These are phyloP conservation scores for Bipolaris cookei DNA, from an alignment of 2,329 filamentous ascomycete species.

Conservation along the genomic window DNA sequence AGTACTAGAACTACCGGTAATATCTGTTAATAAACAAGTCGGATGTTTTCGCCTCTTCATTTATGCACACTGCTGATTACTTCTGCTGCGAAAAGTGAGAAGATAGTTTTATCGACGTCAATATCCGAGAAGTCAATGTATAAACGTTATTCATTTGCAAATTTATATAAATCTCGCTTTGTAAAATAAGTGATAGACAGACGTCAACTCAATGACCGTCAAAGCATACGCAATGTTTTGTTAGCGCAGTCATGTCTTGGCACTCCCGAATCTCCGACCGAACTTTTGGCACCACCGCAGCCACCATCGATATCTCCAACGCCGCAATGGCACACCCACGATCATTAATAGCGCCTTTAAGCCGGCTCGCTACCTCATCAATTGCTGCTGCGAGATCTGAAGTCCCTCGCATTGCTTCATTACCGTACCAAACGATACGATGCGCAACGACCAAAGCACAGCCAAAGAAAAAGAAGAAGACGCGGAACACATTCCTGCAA, in stretches of 20 bases:
- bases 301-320: constrained; percentile 11
- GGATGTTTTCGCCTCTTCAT: background rate
- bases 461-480: constrained; percentile 63
- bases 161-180: background rate
- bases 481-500: constrained; percentile 68
- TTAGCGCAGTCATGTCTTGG: constrained; percentile 25
- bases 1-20: background rate
- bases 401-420: constrained; percentile 31
- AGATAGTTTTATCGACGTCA: no score
- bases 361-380: constrained; percentile 35
- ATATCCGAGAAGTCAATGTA: no score
- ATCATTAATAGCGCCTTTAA: constrained; percentile 43
- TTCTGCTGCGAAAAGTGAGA: background rate
- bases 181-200: background rate
- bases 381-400: constrained; percentile 27
- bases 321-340: constrained; percentile 45
- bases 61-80: background rate
- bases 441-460: constrained; percentile 50
- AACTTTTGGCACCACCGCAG: constrained; percentile 32
- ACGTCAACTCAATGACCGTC: background rate
- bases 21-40: background rate
- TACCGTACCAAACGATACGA: constrained; percentile 49
- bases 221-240: background rate
- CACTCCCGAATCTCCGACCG: constrained; percentile 32
- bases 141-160: no score